These are phyloP conservation scores for Phaeophleospora eucalypticola DNA, from an alignment of 2,329 filamentous ascomycete genomes.

Conservation along the genomic window DNA sequence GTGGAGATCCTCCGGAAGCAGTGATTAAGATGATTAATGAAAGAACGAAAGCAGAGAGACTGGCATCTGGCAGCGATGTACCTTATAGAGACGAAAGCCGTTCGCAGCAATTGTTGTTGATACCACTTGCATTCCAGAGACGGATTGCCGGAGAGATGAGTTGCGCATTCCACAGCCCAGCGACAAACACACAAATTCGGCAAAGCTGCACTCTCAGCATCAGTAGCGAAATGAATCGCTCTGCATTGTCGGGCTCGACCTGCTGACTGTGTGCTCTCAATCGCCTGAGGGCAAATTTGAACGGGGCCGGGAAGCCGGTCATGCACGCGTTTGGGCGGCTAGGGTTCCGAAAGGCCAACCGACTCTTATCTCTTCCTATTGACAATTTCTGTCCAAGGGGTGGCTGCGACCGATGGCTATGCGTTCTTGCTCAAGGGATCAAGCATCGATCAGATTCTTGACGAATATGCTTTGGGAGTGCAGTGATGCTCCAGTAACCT, in stretches of 20 bases:
- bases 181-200: conserved; percentile 30
- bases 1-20: conserved; percentile 27
- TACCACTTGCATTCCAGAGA: conserved; percentile 26
- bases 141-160: conserved; percentile 23
- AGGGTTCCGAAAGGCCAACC: no score
- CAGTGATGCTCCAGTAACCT: no score
- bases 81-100: conserved; percentile 27
- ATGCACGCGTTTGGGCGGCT: no score
- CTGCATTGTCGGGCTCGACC: conserved; percentile 1
- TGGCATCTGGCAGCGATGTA: conserved; percentile 10
- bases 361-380: no score
- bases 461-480: no score
- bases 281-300: no score
- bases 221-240: conserved; percentile 2
- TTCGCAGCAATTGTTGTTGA: conserved; percentile 27
- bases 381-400: no score
- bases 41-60: conserved; percentile 13
- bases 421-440: no score
- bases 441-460: no score
- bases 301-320: no score
- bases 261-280: background rate
- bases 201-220: conserved; percentile 2
- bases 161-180: conserved; percentile 25
- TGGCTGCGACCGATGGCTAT: no score
- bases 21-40: conserved; percentile 22